Conservation (phyloP, 2,329 filamentous ascomycete genomes). For the Diaporthe australafricana region DNA sequence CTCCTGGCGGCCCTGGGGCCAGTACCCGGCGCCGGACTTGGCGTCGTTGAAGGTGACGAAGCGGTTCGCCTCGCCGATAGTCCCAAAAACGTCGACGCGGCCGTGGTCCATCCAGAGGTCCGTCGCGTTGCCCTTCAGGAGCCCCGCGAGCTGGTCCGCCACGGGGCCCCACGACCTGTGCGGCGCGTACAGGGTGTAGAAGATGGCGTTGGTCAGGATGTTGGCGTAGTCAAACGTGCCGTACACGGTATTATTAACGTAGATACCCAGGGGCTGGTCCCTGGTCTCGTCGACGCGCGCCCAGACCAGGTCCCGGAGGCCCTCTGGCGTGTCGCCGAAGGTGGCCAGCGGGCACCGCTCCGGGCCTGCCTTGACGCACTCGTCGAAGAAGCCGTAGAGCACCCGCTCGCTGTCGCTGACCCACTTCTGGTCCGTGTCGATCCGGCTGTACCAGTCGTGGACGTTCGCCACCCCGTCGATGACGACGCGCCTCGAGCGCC, state of each 20-base stretch:
- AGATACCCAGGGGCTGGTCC: slow-evolving; percentile 53
- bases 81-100: slow-evolving; percentile 31
- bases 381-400: slow-evolving; percentile 55
- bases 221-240: slow-evolving; percentile 51
- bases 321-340: slow-evolving; percentile 50
- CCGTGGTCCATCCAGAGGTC: slow-evolving; percentile 50
- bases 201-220: slow-evolving; percentile 51
- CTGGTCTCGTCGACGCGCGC: slow-evolving; percentile 47
- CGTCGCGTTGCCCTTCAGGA: slow-evolving; percentile 53
- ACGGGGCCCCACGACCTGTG: slow-evolving; percentile 48
- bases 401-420: slow-evolving; percentile 56
- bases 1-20: slow-evolving; percentile 47
- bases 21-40: slow-evolving; percentile 44
- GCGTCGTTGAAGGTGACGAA: slow-evolving; percentile 48
- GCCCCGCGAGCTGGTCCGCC: slow-evolving; percentile 47
- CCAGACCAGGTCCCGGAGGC: slow-evolving; percentile 47
- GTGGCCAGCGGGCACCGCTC: slow-evolving; percentile 54
- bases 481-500: slow-evolving; percentile 48
- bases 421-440: slow-evolving; percentile 49
- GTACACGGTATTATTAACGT: slow-evolving; percentile 54
- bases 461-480: slow-evolving; percentile 60
- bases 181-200: slow-evolving; percentile 52
- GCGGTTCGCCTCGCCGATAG: slow-evolving; percentile 44
- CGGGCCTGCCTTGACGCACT: slow-evolving; percentile 59
- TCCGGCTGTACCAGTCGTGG: slow-evolving; percentile 45